phyloP scores from a whole-genome alignment of 2,329 filamentous ascomycete genomes.

The Geoglossum cookeanum region DNA sequence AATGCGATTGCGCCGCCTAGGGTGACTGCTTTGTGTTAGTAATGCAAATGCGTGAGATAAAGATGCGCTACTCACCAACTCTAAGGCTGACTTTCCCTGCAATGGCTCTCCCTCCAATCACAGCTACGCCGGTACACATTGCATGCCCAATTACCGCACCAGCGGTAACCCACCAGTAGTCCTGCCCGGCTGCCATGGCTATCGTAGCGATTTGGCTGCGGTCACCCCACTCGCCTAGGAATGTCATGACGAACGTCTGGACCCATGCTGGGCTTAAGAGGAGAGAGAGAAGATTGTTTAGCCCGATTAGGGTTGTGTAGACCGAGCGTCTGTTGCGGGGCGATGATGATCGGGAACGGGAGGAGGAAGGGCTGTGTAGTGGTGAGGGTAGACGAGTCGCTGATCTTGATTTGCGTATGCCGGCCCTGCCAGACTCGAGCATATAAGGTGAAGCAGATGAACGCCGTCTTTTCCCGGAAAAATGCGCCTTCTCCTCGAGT shows the following conservation, averaged over 20 bases:
- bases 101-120: constrained; percentile 80
- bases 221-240: constrained; percentile 95
- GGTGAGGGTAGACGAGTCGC: constrained; percentile 63
- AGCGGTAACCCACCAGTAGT: constrained; percentile 96
- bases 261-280: constrained; percentile 94
- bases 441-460: constrained; percentile 56
- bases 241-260: constrained; percentile 97
- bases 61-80: constrained; percentile 51
- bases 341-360: constrained; percentile 24
- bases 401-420: constrained; percentile 48
- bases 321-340: constrained; percentile 28
- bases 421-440: constrained; percentile 56
- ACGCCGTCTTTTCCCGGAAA: constrained; percentile 43
- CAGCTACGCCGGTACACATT: constrained; percentile 77
- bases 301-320: constrained; percentile 33
- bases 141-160: constrained; percentile 75
- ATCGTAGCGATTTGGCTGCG: constrained; percentile 96
- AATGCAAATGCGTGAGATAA: neutral
- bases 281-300: constrained; percentile 73
- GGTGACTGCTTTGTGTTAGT: constrained; percentile 43
- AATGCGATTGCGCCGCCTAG: constrained; percentile 83
- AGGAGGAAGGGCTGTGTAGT: constrained; percentile 55
- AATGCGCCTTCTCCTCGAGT: constrained; percentile 78
- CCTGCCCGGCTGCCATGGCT: constrained; percentile 93
- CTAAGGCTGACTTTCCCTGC: constrained; percentile 87